Evolutionary conservation across 2,329 filamentous ascomycete species (phyloP).

Genomic region (Epichloe scottii): DNA sequence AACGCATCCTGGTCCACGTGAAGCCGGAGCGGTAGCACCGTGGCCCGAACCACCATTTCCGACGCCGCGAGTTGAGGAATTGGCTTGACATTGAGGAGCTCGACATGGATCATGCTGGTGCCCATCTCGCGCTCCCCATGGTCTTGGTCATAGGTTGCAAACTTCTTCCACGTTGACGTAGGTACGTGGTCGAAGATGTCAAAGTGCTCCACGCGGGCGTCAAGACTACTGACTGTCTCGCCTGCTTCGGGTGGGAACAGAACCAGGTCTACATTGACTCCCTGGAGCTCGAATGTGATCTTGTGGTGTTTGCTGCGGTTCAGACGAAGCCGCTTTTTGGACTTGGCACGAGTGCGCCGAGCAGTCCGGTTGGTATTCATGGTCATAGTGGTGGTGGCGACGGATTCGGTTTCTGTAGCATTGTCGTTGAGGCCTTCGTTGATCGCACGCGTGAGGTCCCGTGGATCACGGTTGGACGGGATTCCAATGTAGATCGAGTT

Average conservation of each 20-base stretch:
- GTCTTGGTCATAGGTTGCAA: conserved; percentile 85
- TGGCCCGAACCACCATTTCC: conserved; percentile 73
- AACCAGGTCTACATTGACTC: conserved; percentile 70
- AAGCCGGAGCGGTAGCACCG: conserved; percentile 70
- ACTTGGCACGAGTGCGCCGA: conserved; percentile 27
- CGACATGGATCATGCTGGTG: conserved; percentile 80
- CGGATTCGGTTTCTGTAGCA: conserved; percentile 78
- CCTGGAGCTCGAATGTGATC: conserved; percentile 85
- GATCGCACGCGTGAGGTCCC: conserved; percentile 69
- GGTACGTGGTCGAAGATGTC: conserved; percentile 91
- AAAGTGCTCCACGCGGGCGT: conserved; percentile 68
- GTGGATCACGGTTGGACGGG: conserved; percentile 71
- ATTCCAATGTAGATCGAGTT: conserved; percentile 98
- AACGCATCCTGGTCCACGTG: conserved; percentile 96
- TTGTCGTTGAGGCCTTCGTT: conserved; percentile 81
- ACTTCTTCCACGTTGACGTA: conserved; percentile 96
- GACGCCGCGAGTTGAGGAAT: conserved; percentile 73
- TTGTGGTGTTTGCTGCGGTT: conserved; percentile 84
- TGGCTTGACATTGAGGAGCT: conserved; percentile 79
- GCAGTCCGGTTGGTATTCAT: conserved; percentile 40
- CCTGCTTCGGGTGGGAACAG: conserved; percentile 63
- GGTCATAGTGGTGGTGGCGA: conserved; percentile 63
- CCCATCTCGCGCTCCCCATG: conserved; percentile 76
- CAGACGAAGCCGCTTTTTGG: conserved; percentile 54
- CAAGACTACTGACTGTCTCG: conserved; percentile 78